Base-by-base conservation (phyloP, 305 asterid species). In the Fraxinus ornus region DNA sequence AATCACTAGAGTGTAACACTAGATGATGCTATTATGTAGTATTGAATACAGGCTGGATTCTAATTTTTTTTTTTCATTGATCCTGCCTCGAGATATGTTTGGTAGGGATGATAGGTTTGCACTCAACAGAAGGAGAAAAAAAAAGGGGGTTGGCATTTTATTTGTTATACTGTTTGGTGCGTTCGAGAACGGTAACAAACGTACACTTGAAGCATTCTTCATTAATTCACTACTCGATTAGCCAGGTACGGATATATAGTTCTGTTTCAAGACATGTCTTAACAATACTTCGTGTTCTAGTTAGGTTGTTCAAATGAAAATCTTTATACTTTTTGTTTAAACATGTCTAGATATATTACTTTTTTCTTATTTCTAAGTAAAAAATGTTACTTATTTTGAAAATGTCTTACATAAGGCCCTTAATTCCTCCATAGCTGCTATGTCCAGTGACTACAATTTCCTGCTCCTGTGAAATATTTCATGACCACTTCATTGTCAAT, bases 381-480 rank as follows among this genome's bases (percentile, higher is more conserved):
- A 47, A 47, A 0, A 0, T 0, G 76, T 24, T 76, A 35, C 89
- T 47, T 13, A 13, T 47, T 47, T 12, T 39, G 15, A 44, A 47
- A 12, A 13, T 3, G 15, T 47, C 57, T 86, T 87, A 92, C 97
- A 95, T 90, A 85, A 95, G 95, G 21, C 97, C 98, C 88, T 95
- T 93, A 76, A 95, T 95, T 44, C 98, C 99, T 83, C 99, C 99
- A 79, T 97, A 92, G 32, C 92, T 88, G 36, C 99, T 93, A 91
- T 95, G 99, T 19, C 99, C 99, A 82, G 94, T 93, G 77, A 94
- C 99, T 7, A 94, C 89, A 24, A 95, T 95, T 80, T 90, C 88
- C 88, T 87, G 83, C 76, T 93, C 97, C 97, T 91, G 90, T 70
- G 60, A 71, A 44, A 47, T 3, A 26, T 9, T 6, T 75, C 19